phyloP scores from a whole-genome alignment of 768 basidiomycete genomes.

The Cyathus striatus region DNA sequence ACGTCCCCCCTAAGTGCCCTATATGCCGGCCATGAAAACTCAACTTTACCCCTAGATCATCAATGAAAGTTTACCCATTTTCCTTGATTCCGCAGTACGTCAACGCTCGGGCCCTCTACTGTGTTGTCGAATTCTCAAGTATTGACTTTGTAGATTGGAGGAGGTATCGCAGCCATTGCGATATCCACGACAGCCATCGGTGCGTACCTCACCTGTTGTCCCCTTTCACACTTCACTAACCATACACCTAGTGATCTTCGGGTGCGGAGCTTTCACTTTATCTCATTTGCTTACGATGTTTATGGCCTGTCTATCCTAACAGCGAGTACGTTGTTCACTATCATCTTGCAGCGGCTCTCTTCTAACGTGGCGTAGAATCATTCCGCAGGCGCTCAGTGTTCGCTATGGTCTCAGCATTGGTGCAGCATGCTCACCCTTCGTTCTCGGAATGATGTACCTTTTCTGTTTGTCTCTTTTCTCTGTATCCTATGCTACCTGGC shows the following conservation, averaged over 20 bases:
- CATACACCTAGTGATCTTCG: constrained; percentile 72
- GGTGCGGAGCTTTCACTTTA: constrained; percentile 33
- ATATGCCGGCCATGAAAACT: neutral
- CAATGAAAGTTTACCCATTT: constrained; percentile 82
- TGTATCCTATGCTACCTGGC: too few relatives aligned
- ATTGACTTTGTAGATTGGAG: constrained; percentile 46
- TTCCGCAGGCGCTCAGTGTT: constrained; percentile 72
- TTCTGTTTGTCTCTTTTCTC: too few relatives aligned
- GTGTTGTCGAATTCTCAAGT: too few relatives aligned
- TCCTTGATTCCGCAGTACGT: constrained; percentile 69
- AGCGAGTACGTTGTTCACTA: constrained; percentile 62
- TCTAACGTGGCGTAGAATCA: constrained; percentile 31
- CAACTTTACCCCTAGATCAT: constrained; percentile 51
- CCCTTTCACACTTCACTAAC: constrained; percentile 4
- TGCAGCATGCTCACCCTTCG: constrained; percentile 71
- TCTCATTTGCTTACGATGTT: too few relatives aligned
- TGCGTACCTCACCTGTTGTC: constrained; percentile 17
- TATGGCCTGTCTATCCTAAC: constrained; percentile 35
- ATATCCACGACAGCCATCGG: constrained; percentile 78
- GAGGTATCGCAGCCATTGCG: constrained; percentile 69
- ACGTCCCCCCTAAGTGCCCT: constrained; percentile 19
- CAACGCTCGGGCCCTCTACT: neutral
- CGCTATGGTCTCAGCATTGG: constrained; percentile 81
- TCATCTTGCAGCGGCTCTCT: too few relatives aligned
- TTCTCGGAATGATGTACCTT: constrained; percentile 68